Base-by-base conservation (phyloP, 805 yeast genomes). In the Saturnispora zaruensis region DNA sequence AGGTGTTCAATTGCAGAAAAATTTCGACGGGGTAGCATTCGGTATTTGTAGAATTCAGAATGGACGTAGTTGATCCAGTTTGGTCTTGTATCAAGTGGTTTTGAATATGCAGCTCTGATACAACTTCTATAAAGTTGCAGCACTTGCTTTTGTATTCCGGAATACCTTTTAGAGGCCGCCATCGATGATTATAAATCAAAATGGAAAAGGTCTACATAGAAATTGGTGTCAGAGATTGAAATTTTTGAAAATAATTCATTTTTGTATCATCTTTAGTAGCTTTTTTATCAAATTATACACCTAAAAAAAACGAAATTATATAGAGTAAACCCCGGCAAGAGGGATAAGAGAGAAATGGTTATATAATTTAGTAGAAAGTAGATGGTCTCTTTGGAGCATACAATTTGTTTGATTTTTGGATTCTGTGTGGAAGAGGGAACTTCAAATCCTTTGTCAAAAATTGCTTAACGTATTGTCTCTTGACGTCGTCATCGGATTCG, bases 371-470 rank as follows among this genome's bases (percentile, higher is more conserved):
- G 87, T 91, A 91, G 87, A 82, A 90, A 72, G 99, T 93, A 68
- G 96, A 73, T 74, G 98, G 98, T 77, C 95, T 85, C 78, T 83
- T 83, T 78, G 87, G 78, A 74, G 91, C 79, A 81, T 78, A 93
- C 73, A 88, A 75, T 75, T 83, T 79, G 79, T 81, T 78, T 70
- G 95, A 75, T 81, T 89, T 90, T 76, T 79, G 85, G 73, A 90
- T 81, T 81, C 98, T 91, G 96, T 93, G 99, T 69, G 99, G 98
- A 73, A 93, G 85, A 80, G 99, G 99, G 97, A 93, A 93, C 78
- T 88, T 87, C 78, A 93, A 85, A 78, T 82, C 95, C 79, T 87
- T 85, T 71, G 90, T 68, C 72, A 90, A 81, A 82, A 85, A 89
- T 83, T 93, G 99, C 81, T 82, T 90, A 75, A 89, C 82, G 93